Conservation (phyloP, 2,329 filamentous ascomycete genomes). For the Massarina eburnea region DNA sequence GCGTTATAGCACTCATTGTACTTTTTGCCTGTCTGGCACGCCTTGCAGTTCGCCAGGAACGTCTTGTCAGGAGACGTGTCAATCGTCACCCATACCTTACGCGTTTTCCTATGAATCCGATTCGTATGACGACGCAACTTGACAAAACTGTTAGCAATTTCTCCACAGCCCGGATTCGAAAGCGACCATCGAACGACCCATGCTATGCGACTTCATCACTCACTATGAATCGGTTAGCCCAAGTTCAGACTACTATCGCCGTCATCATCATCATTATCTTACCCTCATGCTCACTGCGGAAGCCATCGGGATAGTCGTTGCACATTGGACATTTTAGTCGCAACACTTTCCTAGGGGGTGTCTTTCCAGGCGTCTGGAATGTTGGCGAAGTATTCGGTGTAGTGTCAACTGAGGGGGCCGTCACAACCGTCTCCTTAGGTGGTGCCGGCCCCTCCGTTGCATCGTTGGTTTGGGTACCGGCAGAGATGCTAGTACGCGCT, state of each 20-base stretch:
- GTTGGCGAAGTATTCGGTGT: conserved; percentile 36
- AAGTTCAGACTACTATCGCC: not conserved
- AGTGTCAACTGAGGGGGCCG: conserved; percentile 27
- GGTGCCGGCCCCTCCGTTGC: conserved; percentile 23
- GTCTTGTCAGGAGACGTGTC: conserved; percentile 62
- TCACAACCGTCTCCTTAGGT: conserved; percentile 33
- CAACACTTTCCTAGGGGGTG: conserved; percentile 34
- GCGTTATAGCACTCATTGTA: conserved; percentile 96
- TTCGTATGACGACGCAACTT: conserved; percentile 50
- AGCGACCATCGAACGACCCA: not conserved
- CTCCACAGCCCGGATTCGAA: not conserved
- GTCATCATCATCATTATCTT: not conserved
- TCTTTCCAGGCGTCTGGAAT: conserved; percentile 30
- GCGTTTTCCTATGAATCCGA: conserved; percentile 65
- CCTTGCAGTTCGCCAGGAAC: conserved; percentile 79
- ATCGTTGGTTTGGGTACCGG: conserved; percentile 25
- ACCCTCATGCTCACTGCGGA: conserved; percentile 79
- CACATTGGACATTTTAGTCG: conserved; percentile 63
- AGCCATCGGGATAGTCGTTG: conserved; percentile 73
- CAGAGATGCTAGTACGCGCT: conserved; percentile 22
- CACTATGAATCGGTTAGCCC: not conserved
- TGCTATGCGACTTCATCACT: not conserved
- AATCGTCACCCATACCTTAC: conserved; percentile 66
- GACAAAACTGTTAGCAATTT: not conserved
- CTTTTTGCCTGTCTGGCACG: conserved; percentile 72